phyloP scores from a whole-genome alignment of 2,329 filamentous ascomycete genomes.

The Talaromyces albobiverticillius region DNA sequence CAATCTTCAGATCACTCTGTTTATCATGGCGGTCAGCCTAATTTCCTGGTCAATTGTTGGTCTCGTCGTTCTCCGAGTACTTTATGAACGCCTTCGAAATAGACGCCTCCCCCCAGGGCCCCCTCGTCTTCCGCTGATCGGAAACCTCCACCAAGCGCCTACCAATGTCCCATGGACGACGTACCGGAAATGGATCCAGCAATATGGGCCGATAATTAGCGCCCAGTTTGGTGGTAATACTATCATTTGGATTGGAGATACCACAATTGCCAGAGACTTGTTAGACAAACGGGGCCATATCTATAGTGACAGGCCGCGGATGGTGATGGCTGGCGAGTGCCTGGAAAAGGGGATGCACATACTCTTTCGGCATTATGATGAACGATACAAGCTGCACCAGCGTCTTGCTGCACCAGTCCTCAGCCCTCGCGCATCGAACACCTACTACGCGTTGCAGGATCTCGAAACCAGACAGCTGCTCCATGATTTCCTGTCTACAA shows the following conservation, averaged over 20 bases:
- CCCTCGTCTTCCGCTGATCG: constrained; percentile 22
- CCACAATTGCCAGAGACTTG: constrained; percentile 31
- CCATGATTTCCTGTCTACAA: constrained; percentile 38
- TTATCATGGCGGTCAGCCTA: background rate
- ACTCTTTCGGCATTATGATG: constrained; percentile 50
- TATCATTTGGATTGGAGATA: constrained; percentile 14
- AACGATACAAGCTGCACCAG: constrained; percentile 45
- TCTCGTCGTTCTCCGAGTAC: background rate
- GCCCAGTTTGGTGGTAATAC: constrained; percentile 19
- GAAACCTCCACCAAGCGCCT: constrained; percentile 23
- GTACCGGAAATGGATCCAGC: constrained; percentile 17
- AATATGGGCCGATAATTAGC: constrained; percentile 8
- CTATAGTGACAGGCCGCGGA: constrained; percentile 37
- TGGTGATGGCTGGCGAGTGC: constrained; percentile 28
- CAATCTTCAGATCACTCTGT: too few relatives aligned
- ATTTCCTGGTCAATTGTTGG: background rate
- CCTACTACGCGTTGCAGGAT: constrained; percentile 44
- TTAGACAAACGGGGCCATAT: constrained; percentile 36
- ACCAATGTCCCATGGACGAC: constrained; percentile 18
- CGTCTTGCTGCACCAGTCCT: constrained; percentile 41
- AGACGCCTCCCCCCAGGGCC: constrained; percentile 21
- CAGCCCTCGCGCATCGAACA: constrained; percentile 33
- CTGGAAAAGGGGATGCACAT: constrained; percentile 40
- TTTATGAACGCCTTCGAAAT: constrained; percentile 1
- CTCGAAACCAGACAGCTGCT: constrained; percentile 48